Conservation (phyloP, 345 rosid genomes). For the Brassica cretica region DNA sequence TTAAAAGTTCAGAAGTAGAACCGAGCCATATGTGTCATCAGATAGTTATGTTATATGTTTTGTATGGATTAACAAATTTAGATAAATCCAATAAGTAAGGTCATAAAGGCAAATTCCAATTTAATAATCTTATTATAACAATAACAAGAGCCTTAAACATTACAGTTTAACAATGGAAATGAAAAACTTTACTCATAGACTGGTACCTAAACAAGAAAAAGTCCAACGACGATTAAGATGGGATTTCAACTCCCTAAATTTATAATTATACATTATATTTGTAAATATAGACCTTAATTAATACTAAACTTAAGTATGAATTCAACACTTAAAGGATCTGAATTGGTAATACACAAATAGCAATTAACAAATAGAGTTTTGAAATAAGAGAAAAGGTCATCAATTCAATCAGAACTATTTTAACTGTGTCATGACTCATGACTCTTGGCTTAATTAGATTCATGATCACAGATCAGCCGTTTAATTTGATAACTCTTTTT, state of each 20-base stretch:
- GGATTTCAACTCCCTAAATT: conserved; percentile 26
- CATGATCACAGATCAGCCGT: conserved; percentile 1
- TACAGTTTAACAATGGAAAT: conserved; percentile 4
- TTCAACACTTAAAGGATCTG: conserved; percentile 3
- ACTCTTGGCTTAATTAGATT: not conserved
- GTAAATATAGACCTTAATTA: not conserved
- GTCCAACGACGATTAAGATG: conserved; percentile 23
- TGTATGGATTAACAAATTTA: not conserved
- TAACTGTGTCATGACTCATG: not conserved
- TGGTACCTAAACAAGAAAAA: conserved; percentile 11
- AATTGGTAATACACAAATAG: not conserved
- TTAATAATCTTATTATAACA: not conserved
- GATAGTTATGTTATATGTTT: not conserved
- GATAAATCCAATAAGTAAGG: not conserved
- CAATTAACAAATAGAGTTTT: not conserved
- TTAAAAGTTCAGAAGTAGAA: not conserved
- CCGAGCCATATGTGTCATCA: not conserved
- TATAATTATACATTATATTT: not conserved
- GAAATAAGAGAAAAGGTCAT: conserved; percentile 15
- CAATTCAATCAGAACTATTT: not conserved
- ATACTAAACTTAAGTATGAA: not conserved
- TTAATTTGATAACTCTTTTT: conserved; percentile 27
- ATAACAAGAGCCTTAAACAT: not conserved
- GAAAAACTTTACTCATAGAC: conserved; percentile 7
- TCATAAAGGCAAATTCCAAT: not conserved